phyloP scores from a whole-genome alignment of 768 basidiomycete genomes.

The Leccinum rimulosum region DNA sequence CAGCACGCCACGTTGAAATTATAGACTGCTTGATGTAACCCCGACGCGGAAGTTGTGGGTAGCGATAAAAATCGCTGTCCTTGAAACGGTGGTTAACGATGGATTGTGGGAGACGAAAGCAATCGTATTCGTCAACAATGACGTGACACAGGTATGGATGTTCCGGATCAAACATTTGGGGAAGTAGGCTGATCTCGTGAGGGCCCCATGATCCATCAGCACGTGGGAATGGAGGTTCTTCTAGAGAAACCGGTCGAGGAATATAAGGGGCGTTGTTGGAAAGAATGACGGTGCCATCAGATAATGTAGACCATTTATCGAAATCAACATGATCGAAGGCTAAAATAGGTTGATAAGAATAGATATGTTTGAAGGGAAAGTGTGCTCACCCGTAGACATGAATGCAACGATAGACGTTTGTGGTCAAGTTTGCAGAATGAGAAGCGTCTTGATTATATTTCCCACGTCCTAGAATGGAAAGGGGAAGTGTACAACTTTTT shows the following conservation, averaged over 20 bases:
- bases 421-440: too few species aligned
- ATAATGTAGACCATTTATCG: not conserved
- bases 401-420: not conserved
- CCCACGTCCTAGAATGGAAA: too few species aligned
- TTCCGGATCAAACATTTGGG: not conserved
- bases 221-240: not conserved
- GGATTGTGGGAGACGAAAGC: not conserved
- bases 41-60: not conserved
- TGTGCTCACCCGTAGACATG: not conserved
- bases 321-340: not conserved
- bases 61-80: slow-evolving; percentile 2
- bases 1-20: not conserved
- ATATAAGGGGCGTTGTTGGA: not conserved
- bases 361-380: not conserved
- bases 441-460: too few species aligned
- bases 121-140: not conserved
- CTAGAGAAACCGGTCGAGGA: not conserved
- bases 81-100: not conserved
- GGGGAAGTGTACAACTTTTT: too few species aligned
- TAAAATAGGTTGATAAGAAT: not conserved
- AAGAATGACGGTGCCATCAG: not conserved
- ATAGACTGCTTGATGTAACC: not conserved
- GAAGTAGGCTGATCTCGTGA: not conserved
- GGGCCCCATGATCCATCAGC: slow-evolving; percentile 3
- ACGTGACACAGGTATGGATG: not conserved